These are phyloP conservation scores for Tolypocladium ophioglossoides DNA, from an alignment of 2,329 filamentous ascomycete genomes.

Conservation along the genomic window DNA sequence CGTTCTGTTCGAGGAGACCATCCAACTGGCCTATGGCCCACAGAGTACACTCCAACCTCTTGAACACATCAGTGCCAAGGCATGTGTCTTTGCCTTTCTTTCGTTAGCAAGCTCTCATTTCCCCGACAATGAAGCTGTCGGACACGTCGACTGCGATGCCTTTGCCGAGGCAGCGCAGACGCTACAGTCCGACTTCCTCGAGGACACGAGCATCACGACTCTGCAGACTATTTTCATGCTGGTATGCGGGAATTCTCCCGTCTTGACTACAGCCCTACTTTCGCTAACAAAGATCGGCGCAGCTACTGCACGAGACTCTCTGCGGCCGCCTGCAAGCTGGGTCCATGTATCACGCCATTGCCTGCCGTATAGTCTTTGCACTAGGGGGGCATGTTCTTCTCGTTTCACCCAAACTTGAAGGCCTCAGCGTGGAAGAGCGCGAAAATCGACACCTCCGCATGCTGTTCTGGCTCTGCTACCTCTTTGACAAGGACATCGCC, in stretches of 20 bases:
- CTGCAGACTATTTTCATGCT: slow-evolving; percentile 37
- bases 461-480: slow-evolving; percentile 46
- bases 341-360: slow-evolving; percentile 30
- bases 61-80: slow-evolving; percentile 25
- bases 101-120: slow-evolving; percentile 19
- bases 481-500: slow-evolving; percentile 44
- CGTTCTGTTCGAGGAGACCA: slow-evolving; percentile 33
- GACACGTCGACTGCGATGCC: slow-evolving; percentile 26
- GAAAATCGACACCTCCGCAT: slow-evolving; percentile 23
- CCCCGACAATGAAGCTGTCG: slow-evolving; percentile 6
- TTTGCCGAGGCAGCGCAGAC: slow-evolving; percentile 29
- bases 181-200: slow-evolving; percentile 29
- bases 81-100: slow-evolving; percentile 38
- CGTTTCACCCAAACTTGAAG: slow-evolving; percentile 2
- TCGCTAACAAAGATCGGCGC: neutral
- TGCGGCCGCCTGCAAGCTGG: slow-evolving; percentile 35
- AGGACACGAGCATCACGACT: slow-evolving; percentile 30
- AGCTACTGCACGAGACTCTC: slow-evolving; percentile 32
- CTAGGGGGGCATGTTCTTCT: slow-evolving; percentile 32
- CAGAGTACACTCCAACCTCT: slow-evolving; percentile 6
- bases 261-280: accelerated
- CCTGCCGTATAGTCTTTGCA: slow-evolving; percentile 36
- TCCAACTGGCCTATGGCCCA: slow-evolving; percentile 31
- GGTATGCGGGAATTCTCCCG: slow-evolving; percentile 21
- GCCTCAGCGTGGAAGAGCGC: slow-evolving; percentile 12